phyloP scores from a whole-genome alignment of 2,329 filamentous ascomycete genomes.

The Sporothrix schenckii region DNA sequence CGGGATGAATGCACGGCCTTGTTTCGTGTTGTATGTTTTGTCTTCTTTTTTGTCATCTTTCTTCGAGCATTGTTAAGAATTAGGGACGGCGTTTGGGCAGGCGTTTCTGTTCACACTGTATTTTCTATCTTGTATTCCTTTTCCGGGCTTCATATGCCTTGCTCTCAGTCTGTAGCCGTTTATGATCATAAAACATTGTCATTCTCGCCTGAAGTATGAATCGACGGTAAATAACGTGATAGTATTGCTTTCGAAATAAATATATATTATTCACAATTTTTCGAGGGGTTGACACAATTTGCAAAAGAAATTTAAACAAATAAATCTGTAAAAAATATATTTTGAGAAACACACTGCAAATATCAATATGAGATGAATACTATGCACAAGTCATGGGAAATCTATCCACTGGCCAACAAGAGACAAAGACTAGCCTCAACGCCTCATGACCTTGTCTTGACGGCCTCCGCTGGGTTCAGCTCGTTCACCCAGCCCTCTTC shows the following conservation, averaged over 20 bases:
- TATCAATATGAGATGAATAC: neutral
- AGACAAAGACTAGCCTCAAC: neutral
- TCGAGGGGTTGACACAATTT: neutral
- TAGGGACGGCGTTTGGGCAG: neutral
- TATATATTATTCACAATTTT: too few species aligned
- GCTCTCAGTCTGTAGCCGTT: neutral
- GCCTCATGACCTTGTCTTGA: neutral
- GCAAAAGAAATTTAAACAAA: neutral
- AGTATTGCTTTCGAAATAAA: too few species aligned
- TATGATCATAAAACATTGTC: neutral
- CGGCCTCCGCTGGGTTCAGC: constrained; percentile 5
- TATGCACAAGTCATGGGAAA: neutral
- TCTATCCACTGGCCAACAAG: neutral
- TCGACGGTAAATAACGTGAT: too few species aligned
- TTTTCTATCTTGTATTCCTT: neutral
- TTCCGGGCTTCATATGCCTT: neutral
- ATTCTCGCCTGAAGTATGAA: too few species aligned
- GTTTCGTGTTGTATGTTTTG: neutral
- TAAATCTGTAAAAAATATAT: neutral
- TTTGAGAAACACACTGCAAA: too few species aligned
- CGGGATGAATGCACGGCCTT: constrained; percentile 22
- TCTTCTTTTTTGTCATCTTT: neutral
- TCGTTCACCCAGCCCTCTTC: constrained; percentile 36
- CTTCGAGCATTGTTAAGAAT: neutral
- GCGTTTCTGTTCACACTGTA: neutral